These are phyloP conservation scores for Acrocalymma vagum DNA, from an alignment of 2,329 filamentous ascomycete genomes.

Conservation along the genomic window DNA sequence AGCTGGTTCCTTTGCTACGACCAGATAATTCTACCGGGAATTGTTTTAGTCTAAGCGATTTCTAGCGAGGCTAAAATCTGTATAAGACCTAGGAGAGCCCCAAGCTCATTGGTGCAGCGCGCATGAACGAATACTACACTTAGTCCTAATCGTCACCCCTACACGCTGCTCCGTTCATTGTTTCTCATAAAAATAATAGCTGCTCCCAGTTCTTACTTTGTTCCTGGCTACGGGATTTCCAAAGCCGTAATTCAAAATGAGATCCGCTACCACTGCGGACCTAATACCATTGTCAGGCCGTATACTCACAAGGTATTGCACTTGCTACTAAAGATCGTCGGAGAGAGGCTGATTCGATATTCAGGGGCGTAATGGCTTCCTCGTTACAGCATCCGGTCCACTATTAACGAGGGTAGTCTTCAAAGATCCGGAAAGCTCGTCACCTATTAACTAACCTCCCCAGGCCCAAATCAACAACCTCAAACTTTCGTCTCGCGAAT, in stretches of 20 bases:
- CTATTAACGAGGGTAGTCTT: conserved; percentile 51
- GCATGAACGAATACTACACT: conserved; percentile 16
- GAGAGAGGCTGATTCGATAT: conserved; percentile 22
- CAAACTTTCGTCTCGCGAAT: conserved; percentile 49
- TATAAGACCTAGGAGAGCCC: conserved; percentile 33
- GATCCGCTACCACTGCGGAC: conserved; percentile 53
- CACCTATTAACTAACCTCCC: no score
- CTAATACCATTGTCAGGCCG: conserved; percentile 52
- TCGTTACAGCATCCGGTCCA: conserved; percentile 51
- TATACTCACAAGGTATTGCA: conserved; percentile 53
- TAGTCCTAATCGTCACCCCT: conserved; percentile 16
- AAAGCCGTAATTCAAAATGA: conserved; percentile 54
- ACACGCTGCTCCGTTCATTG: conserved; percentile 3
- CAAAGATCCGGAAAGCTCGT: no score
- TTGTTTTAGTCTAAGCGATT: no score
- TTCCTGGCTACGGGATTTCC: conserved; percentile 53
- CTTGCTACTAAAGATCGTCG: no score
- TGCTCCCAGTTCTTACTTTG: conserved; percentile 49
- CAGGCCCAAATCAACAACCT: conserved; percentile 54
- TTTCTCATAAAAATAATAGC: conserved; percentile 28
- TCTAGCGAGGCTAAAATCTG: no score
- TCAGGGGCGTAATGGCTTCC: conserved; percentile 53
- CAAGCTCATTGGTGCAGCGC: conserved; percentile 24
- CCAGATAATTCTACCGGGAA: no score
- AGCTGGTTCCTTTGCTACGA: conserved; percentile 14